Evolutionary conservation across 768 basidiomycete species (phyloP), one percentile per base, ranked within the genome.

Genomic region (Auriculariales sp.): DNA sequence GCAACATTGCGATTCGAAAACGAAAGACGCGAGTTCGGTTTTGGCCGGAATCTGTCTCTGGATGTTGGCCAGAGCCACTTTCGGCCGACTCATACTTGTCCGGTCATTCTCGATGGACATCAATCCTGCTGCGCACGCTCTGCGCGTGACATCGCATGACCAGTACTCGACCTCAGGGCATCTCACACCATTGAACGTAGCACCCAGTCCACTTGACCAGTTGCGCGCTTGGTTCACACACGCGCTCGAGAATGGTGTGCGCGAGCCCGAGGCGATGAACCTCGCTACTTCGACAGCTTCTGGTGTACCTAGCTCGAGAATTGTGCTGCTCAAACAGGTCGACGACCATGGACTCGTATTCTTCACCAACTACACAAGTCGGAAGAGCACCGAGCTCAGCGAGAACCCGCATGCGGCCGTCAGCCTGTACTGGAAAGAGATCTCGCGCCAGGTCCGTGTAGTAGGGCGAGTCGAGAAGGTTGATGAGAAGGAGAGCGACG

Each of bases 331-430:
- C 60, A 95, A 93, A 65, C 77, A 90, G 60, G 78, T 89, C 58
- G 95, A 98, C 69, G 59, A 72, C 28, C 78, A 71, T 49, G 95
- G 95, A 47, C 97, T 98, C 68, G 77, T 94, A 51, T 95, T 97
- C 69, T 99, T 77, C 73, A 98, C 94, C 28, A 99, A 99, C 67
- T 98, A 98, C 68, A 76, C 79, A 33, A 94, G 91, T 10, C 78
- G 93, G 55, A 99, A 98, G 67, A 91, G 89, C 3, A 61, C 66
- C 34, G 95, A 98, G 62, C 73, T 98, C 27, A 51, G 64, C 4
- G 72, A 68, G 32, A 92, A 92, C 60, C 87, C 88, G 0, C 69
- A 81, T 61, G 91, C 84, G 3, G 79, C 87, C 1, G 68, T 94
- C 17, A 80, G 81, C 9, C 88, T 97, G 59, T 95, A 93, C 68